Conservation (phyloP, 1,284 basidiomycete species). For the Waitea zeae region DNA sequence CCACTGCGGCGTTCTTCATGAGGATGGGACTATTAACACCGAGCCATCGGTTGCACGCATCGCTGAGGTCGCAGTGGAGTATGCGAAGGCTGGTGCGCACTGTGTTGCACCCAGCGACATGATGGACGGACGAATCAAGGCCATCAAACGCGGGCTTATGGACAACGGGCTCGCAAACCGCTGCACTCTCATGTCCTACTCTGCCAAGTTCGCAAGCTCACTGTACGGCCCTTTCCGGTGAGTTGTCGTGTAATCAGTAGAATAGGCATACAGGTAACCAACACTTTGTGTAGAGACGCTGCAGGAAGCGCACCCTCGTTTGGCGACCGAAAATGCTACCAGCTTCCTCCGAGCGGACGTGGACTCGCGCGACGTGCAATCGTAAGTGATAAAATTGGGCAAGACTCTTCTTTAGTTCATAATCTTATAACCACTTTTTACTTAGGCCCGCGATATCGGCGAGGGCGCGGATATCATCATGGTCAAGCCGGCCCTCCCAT, state of each 20-base stretch:
- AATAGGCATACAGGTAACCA: not conserved
- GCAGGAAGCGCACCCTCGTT: slow-evolving; percentile 91
- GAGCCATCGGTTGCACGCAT: slow-evolving; percentile 70
- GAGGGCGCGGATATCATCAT: slow-evolving; percentile 99
- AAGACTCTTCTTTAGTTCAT: not conserved
- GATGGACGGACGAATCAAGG: slow-evolving; percentile 94
- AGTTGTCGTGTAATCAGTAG: slow-evolving; percentile 9
- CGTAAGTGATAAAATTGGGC: slow-evolving; percentile 25
- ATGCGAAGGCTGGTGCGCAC: slow-evolving; percentile 89
- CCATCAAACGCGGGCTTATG: slow-evolving; percentile 80
- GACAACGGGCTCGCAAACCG: slow-evolving; percentile 72
- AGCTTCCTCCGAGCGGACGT: slow-evolving; percentile 78
- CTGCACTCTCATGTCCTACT: slow-evolving; percentile 91
- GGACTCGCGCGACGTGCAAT: slow-evolving; percentile 90
- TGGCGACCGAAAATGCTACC: slow-evolving; percentile 94
- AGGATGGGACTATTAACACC: slow-evolving; percentile 62
- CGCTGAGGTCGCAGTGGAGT: slow-evolving; percentile 83
- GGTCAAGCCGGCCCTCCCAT: slow-evolving; percentile 95
- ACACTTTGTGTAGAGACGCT: slow-evolving; percentile 56
- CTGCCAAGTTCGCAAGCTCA: slow-evolving; percentile 97
- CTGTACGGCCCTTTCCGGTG: slow-evolving; percentile 96
- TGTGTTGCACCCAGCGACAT: slow-evolving; percentile 99
- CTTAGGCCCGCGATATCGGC: slow-evolving; percentile 69
- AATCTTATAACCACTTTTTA: slow-evolving; percentile 2
- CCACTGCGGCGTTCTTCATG: slow-evolving; percentile 78